Evolutionary conservation across 495 filamentous ascomycete genomes (phyloP), one percentile per base, ranked within the genome.

Genomic region (Penicillium coprophilum): DNA sequence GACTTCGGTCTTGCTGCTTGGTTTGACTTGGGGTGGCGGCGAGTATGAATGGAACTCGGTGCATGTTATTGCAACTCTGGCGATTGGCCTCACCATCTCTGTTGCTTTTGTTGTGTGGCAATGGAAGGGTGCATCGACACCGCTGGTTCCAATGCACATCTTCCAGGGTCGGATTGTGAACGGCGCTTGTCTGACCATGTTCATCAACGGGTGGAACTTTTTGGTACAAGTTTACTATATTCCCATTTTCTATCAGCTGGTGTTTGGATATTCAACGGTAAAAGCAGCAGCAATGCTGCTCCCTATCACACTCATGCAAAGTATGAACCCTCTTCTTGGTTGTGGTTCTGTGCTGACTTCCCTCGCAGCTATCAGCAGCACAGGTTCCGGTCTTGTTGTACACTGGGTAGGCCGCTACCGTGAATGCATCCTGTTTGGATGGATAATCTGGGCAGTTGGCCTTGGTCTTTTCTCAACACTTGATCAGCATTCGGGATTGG

Each of bases 151-250:
- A 56, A 72, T 83, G 46, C 73, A 80, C 49, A 81, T 83, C 13
- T 83, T 81, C 64, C 73, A 69, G 38, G 67, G 67, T 1, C 65
- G 69, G 20, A 79, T 81, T 44, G 78, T 83, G 30, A 78, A 78
- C 54, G 80, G 80, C 4, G 76, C 77, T 2, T 80, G 72, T 50
- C 53, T 81, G 15, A 83, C 79, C 20, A 81, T 81, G 77, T 79
- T 79, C 39, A 72, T 83, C 51, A 78, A 80, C 38, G 79, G 79
- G 3, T 83, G 80, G 79, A 80, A 80, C 54, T 80, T 81, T 53
- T 59, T 81, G 31, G 76, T 80, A 1, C 79, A 82, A 59, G 66
- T 80, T 3, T 82, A 82, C 62, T 83, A 81, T 50, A 78, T 83
- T 38, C 80, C 81, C 7, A 77, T 75, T 7, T 82, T 82, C 57